These are phyloP conservation scores for Tricholoma terreum DNA, from an alignment of 768 basidiomycete genomes.

Conservation along the genomic window DNA sequence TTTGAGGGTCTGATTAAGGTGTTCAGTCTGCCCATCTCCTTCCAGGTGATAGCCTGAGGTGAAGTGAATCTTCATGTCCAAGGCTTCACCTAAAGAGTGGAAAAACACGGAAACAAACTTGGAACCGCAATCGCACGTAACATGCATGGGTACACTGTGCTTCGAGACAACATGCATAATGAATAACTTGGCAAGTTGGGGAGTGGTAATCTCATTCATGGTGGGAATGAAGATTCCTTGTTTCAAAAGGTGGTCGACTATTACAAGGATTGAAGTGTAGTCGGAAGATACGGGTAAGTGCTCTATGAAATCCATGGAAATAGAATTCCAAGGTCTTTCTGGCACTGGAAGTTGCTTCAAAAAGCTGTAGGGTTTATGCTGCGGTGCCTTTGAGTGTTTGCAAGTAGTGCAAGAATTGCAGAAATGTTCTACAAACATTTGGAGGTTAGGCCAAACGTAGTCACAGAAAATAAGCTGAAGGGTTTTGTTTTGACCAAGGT, in stretches of 20 bases:
- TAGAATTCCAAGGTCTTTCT: background rate
- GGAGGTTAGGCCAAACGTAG: background rate
- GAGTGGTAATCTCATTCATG: background rate
- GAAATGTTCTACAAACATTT: background rate
- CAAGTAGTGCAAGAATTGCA: background rate
- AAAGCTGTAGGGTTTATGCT: background rate
- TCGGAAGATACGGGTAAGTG: background rate
- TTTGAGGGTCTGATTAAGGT: conserved; percentile 13
- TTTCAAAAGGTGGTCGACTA: background rate
- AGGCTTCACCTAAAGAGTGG: conserved; percentile 5
- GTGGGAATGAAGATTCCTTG: background rate
- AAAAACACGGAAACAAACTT: conserved; percentile 7
- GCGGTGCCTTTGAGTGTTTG: background rate
- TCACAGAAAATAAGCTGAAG: background rate
- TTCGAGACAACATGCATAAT: conserved; percentile 15
- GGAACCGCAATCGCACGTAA: conserved; percentile 15
- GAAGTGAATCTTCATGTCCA: conserved; percentile 13
- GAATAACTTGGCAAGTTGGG: no score
- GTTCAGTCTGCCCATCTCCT: conserved; percentile 20
- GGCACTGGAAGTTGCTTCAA: background rate
- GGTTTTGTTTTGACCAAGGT: background rate
- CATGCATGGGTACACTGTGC: conserved; percentile 15
- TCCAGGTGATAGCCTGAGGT: conserved; percentile 22
- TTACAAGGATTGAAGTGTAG: background rate
- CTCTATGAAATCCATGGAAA: background rate